Evolutionary conservation across 352 stramenopile genomes (phyloP), one percentile per base, ranked within the genome.

Genomic region (Globisporangium middletonii): DNA sequence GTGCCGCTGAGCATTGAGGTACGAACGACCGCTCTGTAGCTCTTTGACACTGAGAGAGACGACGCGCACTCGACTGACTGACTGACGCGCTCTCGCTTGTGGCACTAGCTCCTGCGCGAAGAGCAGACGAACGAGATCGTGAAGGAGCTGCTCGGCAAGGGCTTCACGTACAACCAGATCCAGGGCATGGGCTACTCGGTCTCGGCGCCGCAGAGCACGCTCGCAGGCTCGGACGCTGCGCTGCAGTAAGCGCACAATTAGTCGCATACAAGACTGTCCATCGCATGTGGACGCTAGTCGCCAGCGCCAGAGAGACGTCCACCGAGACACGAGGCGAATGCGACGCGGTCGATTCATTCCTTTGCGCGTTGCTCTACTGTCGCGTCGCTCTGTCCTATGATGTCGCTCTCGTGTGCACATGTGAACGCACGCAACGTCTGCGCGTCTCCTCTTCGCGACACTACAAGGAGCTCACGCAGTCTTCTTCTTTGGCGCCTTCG

Each of bases 1-100:
- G 83, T 94, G 23, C 84, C 84, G 43, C 61, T 94, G 50, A 92
- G 84, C 59, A 89, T 94, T 75, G 84, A 94, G 73, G 83, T 93
- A 42, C 50, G 67, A 38, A 9, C 23, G 18, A 1, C 27, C 19
- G 16, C 23, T 65, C 18, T 27, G 44, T 13, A 53, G 41, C 41
- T 23, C 18, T 19, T 46, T 15, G 6, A 7, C 6, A 46, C 41
- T 7, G 13, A 19, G 15, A 19, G 15, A 19, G 2, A 6, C 16
- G 12, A 45, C 13, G 13, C 18, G 4, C 41, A 19, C 35, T 41
- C 41, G 15, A n/a, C 41, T 45, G 15, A n/a, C 41, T 45, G 15
- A 19, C 4, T 50, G 0, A 44, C 63, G 27, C 42, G n/a, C 28
- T 46, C 19, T 62, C 19, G 9, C 37, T 42, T 42, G 15, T 64